Base-by-base conservation (phyloP, 495 filamentous ascomycete species). In the Sporormia fimetaria region DNA sequence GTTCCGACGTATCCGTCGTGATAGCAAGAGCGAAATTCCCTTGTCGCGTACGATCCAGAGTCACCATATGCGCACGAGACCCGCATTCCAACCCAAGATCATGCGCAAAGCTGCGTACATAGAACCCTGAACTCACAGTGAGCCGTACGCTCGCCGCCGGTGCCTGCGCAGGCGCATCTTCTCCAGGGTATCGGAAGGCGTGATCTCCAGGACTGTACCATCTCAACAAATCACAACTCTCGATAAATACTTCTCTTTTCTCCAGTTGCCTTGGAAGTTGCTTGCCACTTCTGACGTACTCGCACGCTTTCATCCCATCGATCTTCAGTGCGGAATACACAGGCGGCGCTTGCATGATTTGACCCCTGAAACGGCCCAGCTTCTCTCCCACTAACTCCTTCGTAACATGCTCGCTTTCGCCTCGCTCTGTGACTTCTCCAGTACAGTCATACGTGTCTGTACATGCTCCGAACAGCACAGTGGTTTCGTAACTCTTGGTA, bases 91-190 rank as follows among this genome's bases (percentile, higher is more conserved):
- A 69, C 7, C 88, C 88, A 17, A 96, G 67, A 54, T 96, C 88
- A 51, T 94, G 85, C 32, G 81, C 80, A 32, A 96, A 68, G 21
- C 82, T 90, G 38, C 88, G 81, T 23, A 96, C 88, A 60, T 96
- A 96, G 67, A 94, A 96, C 22, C 88, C 88, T 3, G 84, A 92
- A 2, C 83, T 79, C 25, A 94, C 88, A 0, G 80, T 92, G 79
- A 96, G 83, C 34, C 76, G 74, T 30, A 96, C 70, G 54, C 70
- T 80, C 22, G 74, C 77, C 8, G 86, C 86, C 1, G 84, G 73
- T 6, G 81, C 8, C n/a, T 38, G 78, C n/a, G 26, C 30, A 3
- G 48, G 68, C 66, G 80, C 82, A 56, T 90, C 80, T 43, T 78
- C 73, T n/a, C 68, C 65, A 4, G 87, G 90, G 68, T 74, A 81